phyloP scores from a whole-genome alignment of 2,329 filamentous ascomycete species.

The Exophiala sp. region DNA sequence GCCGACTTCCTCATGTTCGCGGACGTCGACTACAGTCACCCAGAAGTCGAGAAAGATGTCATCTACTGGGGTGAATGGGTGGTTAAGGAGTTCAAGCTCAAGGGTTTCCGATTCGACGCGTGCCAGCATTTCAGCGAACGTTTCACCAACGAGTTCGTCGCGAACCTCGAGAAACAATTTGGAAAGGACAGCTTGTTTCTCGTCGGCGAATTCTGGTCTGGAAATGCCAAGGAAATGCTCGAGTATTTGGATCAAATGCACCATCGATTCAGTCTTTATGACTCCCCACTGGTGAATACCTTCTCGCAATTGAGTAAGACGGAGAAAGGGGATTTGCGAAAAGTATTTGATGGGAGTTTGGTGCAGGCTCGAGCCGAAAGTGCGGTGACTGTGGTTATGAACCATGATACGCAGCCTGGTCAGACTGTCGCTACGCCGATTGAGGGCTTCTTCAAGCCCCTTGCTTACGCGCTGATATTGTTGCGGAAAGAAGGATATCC shows the following conservation, averaged over 20 bases:
- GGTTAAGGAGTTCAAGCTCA: slow-evolving; percentile 56
- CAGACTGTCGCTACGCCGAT: slow-evolving; percentile 52
- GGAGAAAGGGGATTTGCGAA: slow-evolving; percentile 58
- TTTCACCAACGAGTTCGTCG: slow-evolving; percentile 65
- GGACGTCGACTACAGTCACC: slow-evolving; percentile 63
- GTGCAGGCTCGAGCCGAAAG: slow-evolving; percentile 53
- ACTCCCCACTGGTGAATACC: slow-evolving; percentile 66
- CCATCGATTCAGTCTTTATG: slow-evolving; percentile 60
- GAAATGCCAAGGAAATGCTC: slow-evolving; percentile 48
- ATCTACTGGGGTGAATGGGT: slow-evolving; percentile 68
- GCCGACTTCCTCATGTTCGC: slow-evolving; percentile 63
- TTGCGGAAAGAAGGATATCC: slow-evolving; percentile 60
- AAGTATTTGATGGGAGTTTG: slow-evolving; percentile 60
- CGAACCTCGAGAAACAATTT: slow-evolving; percentile 50
- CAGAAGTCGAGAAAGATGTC: slow-evolving; percentile 62
- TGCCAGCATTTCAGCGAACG: slow-evolving; percentile 67
- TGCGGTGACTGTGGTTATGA: slow-evolving; percentile 66
- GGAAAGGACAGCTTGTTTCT: slow-evolving; percentile 56
- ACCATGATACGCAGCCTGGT: slow-evolving; percentile 63
- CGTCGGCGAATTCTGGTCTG: slow-evolving; percentile 68
- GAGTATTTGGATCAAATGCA: slow-evolving; percentile 57
- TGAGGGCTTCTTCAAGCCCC: slow-evolving; percentile 64
- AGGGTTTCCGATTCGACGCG: slow-evolving; percentile 68
- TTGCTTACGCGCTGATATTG: slow-evolving; percentile 70
- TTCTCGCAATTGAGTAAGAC: slow-evolving; percentile 60